Evolutionary conservation across 768 basidiomycete genomes (phyloP), one percentile per base, ranked within the genome.

Genomic region (Asterophora lycoperdoides): DNA sequence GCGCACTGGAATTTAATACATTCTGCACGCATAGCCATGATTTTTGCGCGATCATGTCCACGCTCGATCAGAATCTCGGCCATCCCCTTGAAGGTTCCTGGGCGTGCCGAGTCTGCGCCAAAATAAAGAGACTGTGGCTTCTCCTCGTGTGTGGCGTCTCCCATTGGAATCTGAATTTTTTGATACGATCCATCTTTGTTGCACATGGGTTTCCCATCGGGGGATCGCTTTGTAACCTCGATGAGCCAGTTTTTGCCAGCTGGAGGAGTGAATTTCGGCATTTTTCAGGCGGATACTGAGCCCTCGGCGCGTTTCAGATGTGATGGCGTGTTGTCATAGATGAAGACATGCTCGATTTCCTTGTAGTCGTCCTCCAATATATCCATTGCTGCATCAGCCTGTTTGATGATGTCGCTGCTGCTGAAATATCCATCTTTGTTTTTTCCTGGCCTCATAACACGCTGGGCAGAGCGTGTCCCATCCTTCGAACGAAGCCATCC

Each of bases 1-100:
- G n/a, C n/a, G n/a, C n/a, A n/a, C n/a, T n/a, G n/a, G n/a, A n/a
- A n/a, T n/a, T n/a, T n/a, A n/a, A n/a, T n/a, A n/a, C n/a, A n/a
- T n/a, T n/a, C n/a, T n/a, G n/a, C n/a, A n/a, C n/a, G n/a, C n/a
- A n/a, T n/a, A n/a, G n/a, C n/a, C n/a, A n/a, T n/a, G 5, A 34
- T 44, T 2, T 63, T 35, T 3, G 59, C 58, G 32, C 46, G 58
- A 54, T 10, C 57, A 55, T 56, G 56, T 8, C 50, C 68, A 38
- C 30, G 61, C 41, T 60, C 68, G 6, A 59, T 14, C 1, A 71
- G 57, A 44, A 71, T 67, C 0, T 47, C 23, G 0, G 54, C 64
- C 70, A 74, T 74, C 4, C 69, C 65, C 56, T 69, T 48, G 44
- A 62, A 54, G 3, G 15, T 26, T 14, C 23, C 40, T 49, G 17